Conservation (phyloP, 2,329 filamentous ascomycete genomes). For the Sclerotiophoma versabilis region DNA sequence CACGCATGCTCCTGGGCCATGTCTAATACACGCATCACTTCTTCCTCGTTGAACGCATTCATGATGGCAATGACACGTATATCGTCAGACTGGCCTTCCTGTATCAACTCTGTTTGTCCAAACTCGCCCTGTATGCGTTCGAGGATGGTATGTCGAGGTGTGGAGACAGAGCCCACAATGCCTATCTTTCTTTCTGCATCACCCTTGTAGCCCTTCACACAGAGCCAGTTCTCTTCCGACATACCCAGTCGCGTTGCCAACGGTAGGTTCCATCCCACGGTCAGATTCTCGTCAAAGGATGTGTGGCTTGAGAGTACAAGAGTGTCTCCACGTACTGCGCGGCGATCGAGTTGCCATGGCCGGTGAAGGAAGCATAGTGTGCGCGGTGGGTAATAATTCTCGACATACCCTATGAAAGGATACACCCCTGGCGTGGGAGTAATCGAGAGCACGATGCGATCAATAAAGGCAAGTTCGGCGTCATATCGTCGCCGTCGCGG, state of each 20-base stretch:
- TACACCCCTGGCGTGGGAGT: constrained; percentile 43
- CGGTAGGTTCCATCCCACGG: constrained; percentile 48
- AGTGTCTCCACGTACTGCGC: constrained; percentile 33
- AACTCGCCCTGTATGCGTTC: constrained; percentile 35
- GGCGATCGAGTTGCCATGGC: constrained; percentile 41
- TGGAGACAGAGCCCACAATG: constrained; percentile 37
- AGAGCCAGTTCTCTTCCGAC: constrained; percentile 33
- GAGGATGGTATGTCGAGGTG: constrained; percentile 22
- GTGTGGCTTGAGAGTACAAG: constrained; percentile 47
- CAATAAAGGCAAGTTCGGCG: constrained; percentile 35
- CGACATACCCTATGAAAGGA: constrained; percentile 32
- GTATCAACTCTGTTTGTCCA: constrained; percentile 36
- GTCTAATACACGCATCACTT: constrained; percentile 46
- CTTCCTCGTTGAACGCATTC: constrained; percentile 51
- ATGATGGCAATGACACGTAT: constrained; percentile 47
- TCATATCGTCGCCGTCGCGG: constrained; percentile 40
- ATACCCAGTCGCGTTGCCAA: constrained; percentile 45
- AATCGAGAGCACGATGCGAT: constrained; percentile 43
- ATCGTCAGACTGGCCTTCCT: constrained; percentile 31
- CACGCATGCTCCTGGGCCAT: constrained; percentile 34
- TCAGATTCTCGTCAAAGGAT: constrained; percentile 50
- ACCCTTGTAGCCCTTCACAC: constrained; percentile 51
- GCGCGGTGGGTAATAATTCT: constrained; percentile 22
- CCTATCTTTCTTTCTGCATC: constrained; percentile 49
- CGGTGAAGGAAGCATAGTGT: constrained; percentile 46